These are phyloP conservation scores for Rubroboletus satanas DNA, from an alignment of 768 basidiomycete genomes.

Conservation along the genomic window DNA sequence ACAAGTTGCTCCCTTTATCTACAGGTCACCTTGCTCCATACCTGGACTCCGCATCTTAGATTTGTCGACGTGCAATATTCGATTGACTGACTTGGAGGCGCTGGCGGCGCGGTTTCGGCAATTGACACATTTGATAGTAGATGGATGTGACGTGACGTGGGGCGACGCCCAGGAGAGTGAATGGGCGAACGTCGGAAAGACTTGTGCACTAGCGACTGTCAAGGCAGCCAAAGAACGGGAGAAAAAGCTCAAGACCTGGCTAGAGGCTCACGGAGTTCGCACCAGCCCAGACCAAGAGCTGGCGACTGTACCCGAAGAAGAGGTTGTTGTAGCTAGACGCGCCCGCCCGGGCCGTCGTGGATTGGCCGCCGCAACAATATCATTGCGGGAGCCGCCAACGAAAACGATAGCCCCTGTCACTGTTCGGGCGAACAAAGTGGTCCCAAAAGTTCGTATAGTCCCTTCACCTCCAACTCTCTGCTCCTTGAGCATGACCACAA, in stretches of 20 bases:
- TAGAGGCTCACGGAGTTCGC: constrained; percentile 33
- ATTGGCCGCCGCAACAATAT: constrained; percentile 63
- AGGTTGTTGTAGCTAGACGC: constrained; percentile 11
- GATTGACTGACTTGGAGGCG: constrained; percentile 49
- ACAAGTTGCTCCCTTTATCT: constrained; percentile 45
- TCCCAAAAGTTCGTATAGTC: constrained; percentile 50
- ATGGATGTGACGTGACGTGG: constrained; percentile 57
- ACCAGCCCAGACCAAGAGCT: background rate
- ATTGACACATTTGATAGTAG: constrained; percentile 66
- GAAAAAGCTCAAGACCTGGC: constrained; percentile 51
- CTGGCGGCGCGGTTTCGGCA: constrained; percentile 47
- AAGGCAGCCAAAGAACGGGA: constrained; percentile 64
- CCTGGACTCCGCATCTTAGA: constrained; percentile 63
- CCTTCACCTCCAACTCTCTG: constrained; percentile 49
- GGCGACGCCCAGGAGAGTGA: constrained; percentile 49
- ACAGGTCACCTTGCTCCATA: constrained; percentile 26
- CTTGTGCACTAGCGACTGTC: constrained; percentile 59
- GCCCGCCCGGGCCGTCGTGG: constrained; percentile 51
- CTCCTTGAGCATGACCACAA: constrained; percentile 46
- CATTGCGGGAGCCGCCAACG: constrained; percentile 40
- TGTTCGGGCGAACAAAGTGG: constrained; percentile 4
- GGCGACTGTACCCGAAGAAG: background rate
- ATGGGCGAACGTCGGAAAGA: constrained; percentile 59
- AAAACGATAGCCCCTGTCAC: constrained; percentile 14
- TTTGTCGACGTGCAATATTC: constrained; percentile 64